A percentile compares a stretch with the other conserved stretches of the same genome.
Evolutionary conservation across 2,329 filamentous ascomycete genomes (phyloP).

Genomic region (Ceratocystis ficicola): DNA sequence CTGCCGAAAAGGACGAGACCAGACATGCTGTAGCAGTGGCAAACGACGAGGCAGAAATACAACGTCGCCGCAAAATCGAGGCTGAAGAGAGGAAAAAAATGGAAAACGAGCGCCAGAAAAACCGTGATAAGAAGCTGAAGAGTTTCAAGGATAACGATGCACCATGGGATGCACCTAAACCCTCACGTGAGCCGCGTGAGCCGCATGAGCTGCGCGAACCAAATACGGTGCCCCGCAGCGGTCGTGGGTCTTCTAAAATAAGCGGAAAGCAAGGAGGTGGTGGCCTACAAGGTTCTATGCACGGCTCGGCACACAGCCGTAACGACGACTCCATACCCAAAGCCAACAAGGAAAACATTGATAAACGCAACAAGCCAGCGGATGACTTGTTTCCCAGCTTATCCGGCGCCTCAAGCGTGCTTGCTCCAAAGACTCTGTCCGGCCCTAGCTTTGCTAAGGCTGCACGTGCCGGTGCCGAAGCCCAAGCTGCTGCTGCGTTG

Average conservation of each 20-base stretch:
- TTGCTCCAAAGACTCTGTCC: constrained; percentile 12
- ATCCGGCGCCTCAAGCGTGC: constrained; percentile 9
- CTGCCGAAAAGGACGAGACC: constrained; percentile 45
- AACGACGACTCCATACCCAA: background rate
- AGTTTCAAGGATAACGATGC: constrained; percentile 43
- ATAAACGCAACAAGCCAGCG: background rate
- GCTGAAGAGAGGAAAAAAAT: constrained; percentile 42
- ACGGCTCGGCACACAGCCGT: constrained; percentile 26
- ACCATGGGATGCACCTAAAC: constrained; percentile 50
- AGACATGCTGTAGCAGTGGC: constrained; percentile 44
- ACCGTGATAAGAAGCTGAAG: constrained; percentile 48
- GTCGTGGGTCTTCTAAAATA: constrained; percentile 27
- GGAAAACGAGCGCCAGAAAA: constrained; percentile 45
- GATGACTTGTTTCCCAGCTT: constrained; percentile 17
- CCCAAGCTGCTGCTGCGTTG: constrained; percentile 24
- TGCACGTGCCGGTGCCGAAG: constrained; percentile 21
- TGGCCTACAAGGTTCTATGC: constrained; percentile 28
- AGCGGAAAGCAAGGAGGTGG: constrained; percentile 28
- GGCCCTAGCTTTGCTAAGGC: constrained; percentile 20
- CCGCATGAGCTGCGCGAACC: constrained; percentile 25
- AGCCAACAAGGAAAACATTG: background rate
- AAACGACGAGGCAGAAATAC: constrained; percentile 44
- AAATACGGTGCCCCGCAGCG: constrained; percentile 28
- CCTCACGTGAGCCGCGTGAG: constrained; percentile 23
- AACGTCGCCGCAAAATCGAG: constrained; percentile 40